Base-by-base conservation (phyloP, 345 rosid genomes). In the Eucalyptus guilfoylei region DNA sequence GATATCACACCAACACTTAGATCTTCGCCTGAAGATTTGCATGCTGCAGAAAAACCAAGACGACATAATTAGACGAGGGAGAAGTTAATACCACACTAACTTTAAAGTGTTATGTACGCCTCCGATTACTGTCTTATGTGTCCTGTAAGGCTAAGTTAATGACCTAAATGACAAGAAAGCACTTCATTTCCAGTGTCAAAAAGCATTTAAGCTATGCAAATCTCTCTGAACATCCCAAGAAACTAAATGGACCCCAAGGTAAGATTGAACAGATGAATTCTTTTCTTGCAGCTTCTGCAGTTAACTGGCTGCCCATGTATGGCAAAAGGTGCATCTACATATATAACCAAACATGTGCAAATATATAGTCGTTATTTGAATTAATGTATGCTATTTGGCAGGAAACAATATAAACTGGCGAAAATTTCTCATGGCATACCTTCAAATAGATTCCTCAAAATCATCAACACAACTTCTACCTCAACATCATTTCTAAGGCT, bases 1-100 rank as follows among this genome's bases (percentile, higher is more conserved):
- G 93, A 92, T 32, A 90, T 76, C 6, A 90, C 86, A 24, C 92
- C 93, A 14, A 92, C 34, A 30, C 88, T 87, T 15, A 92, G 81
- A 64, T 88, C 5, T 81, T 90, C 42, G 6, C 89, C 52, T 49
- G 64, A 58, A 32, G 30, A 76, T 37, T 42, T 83, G 89, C 87
- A 89, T 8, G 88, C 93, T 92, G 90, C 87, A 80, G 64, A 50
- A 49, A 86, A 19, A 72, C 14, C 81, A 34, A 34, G 44, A 76
- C 28, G 8, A 11, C 2, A 6, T 76, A 76, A 11, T 76, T n/a
- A 64, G 76, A 64, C 0, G 19, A n/a, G 37, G 37, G 72, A 0
- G 34, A 62, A 30, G 72, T 62, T 72, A 72, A 40, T 23, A 37
- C 81, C 81, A 19, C 81, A 34, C 47, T 11, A 37, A 21, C 83